Conservation (phyloP, 345 rosid species). For the Salix brachista region DNA sequence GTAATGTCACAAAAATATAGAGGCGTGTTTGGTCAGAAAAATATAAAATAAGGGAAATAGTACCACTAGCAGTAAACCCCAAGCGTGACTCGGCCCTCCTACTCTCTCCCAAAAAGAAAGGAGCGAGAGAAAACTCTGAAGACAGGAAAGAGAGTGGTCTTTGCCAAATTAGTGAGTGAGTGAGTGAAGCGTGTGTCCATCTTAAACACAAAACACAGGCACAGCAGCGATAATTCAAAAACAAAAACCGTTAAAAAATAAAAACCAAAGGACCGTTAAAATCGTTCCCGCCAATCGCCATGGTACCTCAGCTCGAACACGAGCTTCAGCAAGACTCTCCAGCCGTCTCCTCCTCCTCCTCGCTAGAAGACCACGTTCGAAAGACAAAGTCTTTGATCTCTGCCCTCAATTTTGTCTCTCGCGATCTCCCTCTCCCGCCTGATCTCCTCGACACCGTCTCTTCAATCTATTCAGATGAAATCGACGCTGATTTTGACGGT, state of each 20-base stretch:
- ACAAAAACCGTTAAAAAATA: slow-evolving; percentile 22
- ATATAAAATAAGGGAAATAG: background rate
- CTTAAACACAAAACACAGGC: background rate
- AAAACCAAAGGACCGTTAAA: slow-evolving; percentile 12
- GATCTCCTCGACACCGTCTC: slow-evolving; percentile 61
- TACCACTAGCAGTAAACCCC: background rate
- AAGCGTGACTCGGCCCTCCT: background rate
- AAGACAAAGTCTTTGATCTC: slow-evolving; percentile 71
- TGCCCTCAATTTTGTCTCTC: slow-evolving; percentile 82
- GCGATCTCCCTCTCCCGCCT: slow-evolving; percentile 85
- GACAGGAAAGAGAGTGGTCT: background rate
- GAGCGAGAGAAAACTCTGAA: slow-evolving; percentile 13
- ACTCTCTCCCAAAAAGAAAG: background rate
- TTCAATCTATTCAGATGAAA: slow-evolving; percentile 47
- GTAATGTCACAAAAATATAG: background rate
- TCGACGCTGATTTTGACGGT: slow-evolving; percentile 1
- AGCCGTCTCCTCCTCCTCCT: slow-evolving; percentile 9
- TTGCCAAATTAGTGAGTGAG: slow-evolving; percentile 3
- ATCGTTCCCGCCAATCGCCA: slow-evolving; percentile 54
- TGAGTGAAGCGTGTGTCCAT: background rate
- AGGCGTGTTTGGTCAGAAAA: slow-evolving; percentile 8
- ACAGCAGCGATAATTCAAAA: background rate
- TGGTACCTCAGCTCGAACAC: slow-evolving; percentile 68
- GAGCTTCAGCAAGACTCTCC: slow-evolving; percentile 25
- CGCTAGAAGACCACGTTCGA: slow-evolving; percentile 30